Base-by-base conservation (phyloP, 2,329 filamentous ascomycete genomes). In the Colletotrichum gloeosporioides region DNA sequence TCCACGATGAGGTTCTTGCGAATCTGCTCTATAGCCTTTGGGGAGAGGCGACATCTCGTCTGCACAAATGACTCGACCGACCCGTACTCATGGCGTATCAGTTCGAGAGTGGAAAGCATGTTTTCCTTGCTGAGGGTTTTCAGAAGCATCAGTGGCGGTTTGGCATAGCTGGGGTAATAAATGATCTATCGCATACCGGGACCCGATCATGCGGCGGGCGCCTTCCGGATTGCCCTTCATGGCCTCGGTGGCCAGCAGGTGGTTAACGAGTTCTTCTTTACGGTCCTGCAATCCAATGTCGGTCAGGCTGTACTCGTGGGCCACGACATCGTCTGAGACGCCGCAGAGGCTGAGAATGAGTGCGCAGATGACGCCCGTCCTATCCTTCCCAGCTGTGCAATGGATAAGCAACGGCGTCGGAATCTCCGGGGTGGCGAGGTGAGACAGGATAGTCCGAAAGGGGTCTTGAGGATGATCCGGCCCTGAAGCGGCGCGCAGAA, bases 381-480 rank as follows among this genome's bases (percentile, higher is more conserved):
- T 89, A 82, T 96, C 94, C 84, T 96, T 96, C 15, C 94, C 94
- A 0, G 93, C 93, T 0, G 93, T 94, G 83, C 94, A 96, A 81
- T 96, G 94, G 9, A 95, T 86, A 8, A 95, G 86, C 12, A 93
- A 84, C 9, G 92, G 91, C 2, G 85, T 77, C 4, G 84, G 80
- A 3, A 87, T 81, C 6, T 81, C 78, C 15, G 80, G 68, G 22
- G 79, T 78, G 80, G 90, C 83, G 9, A 95, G 85, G 79, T 95
- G 90, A 18, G 84, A 82, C 53, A 95, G 87, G 61, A 90, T 86
- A 3, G 83, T 85, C 39, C 80, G 83, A 75, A 95, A 93, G 2
- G 86, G 83, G 8, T 71, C 49, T 16, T 68, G 34, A 31, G 75
- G 75, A 44, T 75, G 71, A 29, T 75, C 39, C 22, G 66, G 22